phyloP scores from a whole-genome alignment of 2,329 filamentous ascomycete genomes.

The Penicillium capsulatum region DNA sequence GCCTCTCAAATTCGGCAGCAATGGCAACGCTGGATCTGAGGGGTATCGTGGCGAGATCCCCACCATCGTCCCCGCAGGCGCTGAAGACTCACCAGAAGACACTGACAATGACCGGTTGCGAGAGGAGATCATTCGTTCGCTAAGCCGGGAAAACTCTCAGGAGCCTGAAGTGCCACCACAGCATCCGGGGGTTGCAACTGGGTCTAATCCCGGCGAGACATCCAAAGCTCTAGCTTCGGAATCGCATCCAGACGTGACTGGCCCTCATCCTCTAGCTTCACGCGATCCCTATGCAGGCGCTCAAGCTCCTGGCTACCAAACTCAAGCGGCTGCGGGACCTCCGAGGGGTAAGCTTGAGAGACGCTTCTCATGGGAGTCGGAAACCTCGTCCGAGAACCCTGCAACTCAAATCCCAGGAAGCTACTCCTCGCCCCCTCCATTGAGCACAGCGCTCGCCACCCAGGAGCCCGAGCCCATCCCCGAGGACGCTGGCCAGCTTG shows the following conservation, averaged over 20 bases:
- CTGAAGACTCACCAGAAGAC: conserved; percentile 36
- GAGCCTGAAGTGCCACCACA: conserved; percentile 22
- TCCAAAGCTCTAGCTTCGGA: conserved; percentile 15
- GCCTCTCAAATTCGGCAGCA: conserved; percentile 32
- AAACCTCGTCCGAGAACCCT: conserved; percentile 18
- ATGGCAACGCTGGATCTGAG: conserved; percentile 14
- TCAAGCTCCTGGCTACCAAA: conserved; percentile 3
- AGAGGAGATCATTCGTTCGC: conserved; percentile 47
- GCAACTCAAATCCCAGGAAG: conserved; percentile 12
- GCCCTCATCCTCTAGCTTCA: conserved; percentile 10
- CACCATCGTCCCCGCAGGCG: conserved; percentile 30
- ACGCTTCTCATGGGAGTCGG: conserved; percentile 45
- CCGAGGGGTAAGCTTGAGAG: conserved; percentile 27
- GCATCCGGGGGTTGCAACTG: conserved; percentile 26
- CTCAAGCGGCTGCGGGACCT: conserved; percentile 17
- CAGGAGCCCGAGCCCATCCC: conserved; percentile 20
- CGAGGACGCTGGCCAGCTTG: conserved; percentile 7
- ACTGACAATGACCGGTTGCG: conserved; percentile 44
- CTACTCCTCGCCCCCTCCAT: conserved; percentile 9
- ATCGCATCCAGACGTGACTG: conserved; percentile 14
- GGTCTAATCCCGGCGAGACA: conserved; percentile 17
- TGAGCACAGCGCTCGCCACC: conserved; percentile 14
- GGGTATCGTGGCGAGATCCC: conserved; percentile 25
- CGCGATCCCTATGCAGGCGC: conserved; percentile 15
- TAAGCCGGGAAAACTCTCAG: conserved; percentile 39